Base-by-base conservation (phyloP, 495 filamentous ascomycete species). In the Penicillium egyptiacum region DNA sequence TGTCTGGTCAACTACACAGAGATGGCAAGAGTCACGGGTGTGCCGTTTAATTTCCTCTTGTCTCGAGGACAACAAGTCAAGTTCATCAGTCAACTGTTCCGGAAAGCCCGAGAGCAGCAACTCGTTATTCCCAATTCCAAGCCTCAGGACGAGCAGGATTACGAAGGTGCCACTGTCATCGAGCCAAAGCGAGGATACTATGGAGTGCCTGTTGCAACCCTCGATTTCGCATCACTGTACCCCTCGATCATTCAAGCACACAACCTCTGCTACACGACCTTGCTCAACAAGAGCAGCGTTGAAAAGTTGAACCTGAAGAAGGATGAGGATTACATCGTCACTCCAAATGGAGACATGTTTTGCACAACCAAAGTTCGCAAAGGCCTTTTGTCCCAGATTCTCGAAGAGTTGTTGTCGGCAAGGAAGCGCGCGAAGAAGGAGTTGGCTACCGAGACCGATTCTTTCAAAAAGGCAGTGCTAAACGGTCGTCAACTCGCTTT, bases 201-300 rank as follows among this genome's bases (percentile, higher is more conserved):
- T 64, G 83, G 89, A 59, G 90, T 95, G 12, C 94, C 94, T 4
- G 88, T 99, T 59, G 95, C 95, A 6, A 99, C 94, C 0, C 87
- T 99, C 9, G 94, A 99, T 90, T 99, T 99, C 64, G 95, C 94
- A 17, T 96, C 92, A 5, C 86, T 99, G 58, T 99, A 99, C 67
- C 94, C 94, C 11, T 96, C 91, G 71, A 98, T 99, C 68, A 99
- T 99, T 68, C 93, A 97, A 72, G 94, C 94, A 0, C 94, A 99
- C 71, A 99, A 99, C 60, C 83, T 99, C 26, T 99, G 94, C 71
- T 99, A 99, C 76, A 99, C 94, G 0, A 99, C 94, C 0, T 77
- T 97, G 16, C 74, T 98, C 39, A 94, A 89, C 68, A 93, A 92
- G 69, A 79, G 68, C n/a, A 82, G 79, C 4, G 79, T 95, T 5